Conservation (phyloP, 169 alveolate genomes). For the Eimeria zaria region DNA sequence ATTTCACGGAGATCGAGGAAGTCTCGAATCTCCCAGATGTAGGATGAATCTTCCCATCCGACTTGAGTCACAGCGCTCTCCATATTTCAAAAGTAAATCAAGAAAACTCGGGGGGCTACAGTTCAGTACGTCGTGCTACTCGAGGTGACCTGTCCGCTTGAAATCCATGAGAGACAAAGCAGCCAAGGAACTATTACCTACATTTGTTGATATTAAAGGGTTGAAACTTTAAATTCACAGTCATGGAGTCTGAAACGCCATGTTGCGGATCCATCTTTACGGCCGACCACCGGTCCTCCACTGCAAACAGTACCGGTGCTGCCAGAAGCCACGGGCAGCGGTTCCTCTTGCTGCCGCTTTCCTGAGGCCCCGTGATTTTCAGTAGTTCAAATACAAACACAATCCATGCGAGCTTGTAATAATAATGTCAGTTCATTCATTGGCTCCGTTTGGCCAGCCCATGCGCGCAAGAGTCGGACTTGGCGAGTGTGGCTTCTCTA, state of each 20-base stretch:
- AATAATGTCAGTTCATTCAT: neutral
- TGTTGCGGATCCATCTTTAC: neutral
- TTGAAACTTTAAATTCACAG: neutral
- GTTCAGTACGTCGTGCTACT: constrained; percentile 29
- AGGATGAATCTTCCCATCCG: constrained; percentile 79
- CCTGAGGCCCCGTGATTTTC: neutral
- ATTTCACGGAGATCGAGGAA: constrained; percentile 83
- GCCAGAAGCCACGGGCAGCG: neutral
- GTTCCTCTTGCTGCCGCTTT: neutral
- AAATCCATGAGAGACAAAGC: constrained; percentile 8
- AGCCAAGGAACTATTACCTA: neutral
- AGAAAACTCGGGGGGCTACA: constrained; percentile 62
- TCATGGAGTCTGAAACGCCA: neutral
- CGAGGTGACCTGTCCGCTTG: constrained; percentile 1
- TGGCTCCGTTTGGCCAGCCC: neutral
- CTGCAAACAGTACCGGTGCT: neutral
- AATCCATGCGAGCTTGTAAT: neutral
- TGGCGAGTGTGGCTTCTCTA: neutral
- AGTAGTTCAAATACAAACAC: neutral
- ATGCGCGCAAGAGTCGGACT: too few species aligned
- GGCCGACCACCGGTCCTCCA: neutral
- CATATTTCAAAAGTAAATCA: constrained; percentile 1
- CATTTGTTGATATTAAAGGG: neutral
- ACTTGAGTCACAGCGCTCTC: constrained; percentile 71
- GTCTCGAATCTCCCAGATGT: constrained; percentile 80